Evolutionary conservation across 352 stramenopile species (phyloP).

Genomic region (Saprolegnia parasitica): DNA sequence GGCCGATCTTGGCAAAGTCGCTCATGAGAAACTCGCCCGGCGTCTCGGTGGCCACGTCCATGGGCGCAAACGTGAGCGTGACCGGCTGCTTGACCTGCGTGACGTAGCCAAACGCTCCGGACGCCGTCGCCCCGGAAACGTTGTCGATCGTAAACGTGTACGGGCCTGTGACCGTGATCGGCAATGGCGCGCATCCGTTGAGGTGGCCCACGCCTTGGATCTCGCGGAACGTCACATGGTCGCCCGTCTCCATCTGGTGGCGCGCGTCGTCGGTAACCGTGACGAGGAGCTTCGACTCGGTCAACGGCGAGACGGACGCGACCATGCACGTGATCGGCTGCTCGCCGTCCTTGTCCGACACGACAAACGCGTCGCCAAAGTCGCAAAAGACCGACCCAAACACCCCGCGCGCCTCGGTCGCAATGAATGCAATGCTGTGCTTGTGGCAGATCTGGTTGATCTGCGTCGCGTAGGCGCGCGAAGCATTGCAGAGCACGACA

Average conservation of each 20-base stretch:
- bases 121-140: conserved; percentile 46
- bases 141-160: conserved; percentile 97
- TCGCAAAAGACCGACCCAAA: conserved; percentile 98
- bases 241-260: conserved; percentile 95
- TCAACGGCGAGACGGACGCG: conserved; percentile 83
- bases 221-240: conserved; percentile 95
- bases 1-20: conserved; percentile 97
- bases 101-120: conserved; percentile 80
- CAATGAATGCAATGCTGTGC: conserved; percentile 89
- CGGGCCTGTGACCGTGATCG: conserved; percentile 83
- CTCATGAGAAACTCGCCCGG: conserved; percentile 96
- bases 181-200: conserved; percentile 59
- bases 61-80: conserved; percentile 89
- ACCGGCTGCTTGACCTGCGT: conserved; percentile 96
- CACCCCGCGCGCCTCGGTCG: conserved; percentile 87
- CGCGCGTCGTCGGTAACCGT: conserved; percentile 97
- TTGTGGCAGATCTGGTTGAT: conserved; percentile 83
- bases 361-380: conserved; percentile 94
- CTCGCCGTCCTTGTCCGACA: conserved; percentile 93
- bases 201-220: conserved; percentile 90
- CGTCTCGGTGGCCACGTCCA: conserved; percentile 75
- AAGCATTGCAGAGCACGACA: conserved; percentile 83
- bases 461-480: conserved; percentile 57
- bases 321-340: conserved; percentile 91
- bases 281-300: conserved; percentile 51